Evolutionary conservation across 1,284 basidiomycete genomes (phyloP), one percentile per base, ranked within the genome.

Genomic region (Apiotrichum montevideense): DNA sequence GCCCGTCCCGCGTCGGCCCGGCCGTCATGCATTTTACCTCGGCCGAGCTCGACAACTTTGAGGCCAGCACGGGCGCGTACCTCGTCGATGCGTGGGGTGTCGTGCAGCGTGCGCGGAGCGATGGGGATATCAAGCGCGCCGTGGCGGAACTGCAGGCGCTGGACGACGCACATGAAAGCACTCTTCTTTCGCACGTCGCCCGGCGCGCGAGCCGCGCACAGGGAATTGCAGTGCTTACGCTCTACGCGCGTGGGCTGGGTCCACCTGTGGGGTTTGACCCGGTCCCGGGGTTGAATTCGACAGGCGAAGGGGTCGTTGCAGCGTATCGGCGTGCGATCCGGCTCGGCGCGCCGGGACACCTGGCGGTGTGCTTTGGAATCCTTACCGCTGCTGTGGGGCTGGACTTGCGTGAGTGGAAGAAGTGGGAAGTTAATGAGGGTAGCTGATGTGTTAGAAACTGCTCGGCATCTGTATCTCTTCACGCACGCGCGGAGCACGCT

Each of bases 341-440:
- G 51, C 78, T 78, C 40, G 87, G 85, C 52, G 81, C 82, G 0
- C 81, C 81, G 29, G 95, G 92, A 0, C 93, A 98, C 76, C 80
- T 97, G 46, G 87, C 92, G 0, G 79, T 92, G 13, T 94, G 90
- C 71, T 98, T 90, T 86, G 95, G 88, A 3, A 80, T 90, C 0
- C 78, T 98, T 50, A 87, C 87, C 1, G 86, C 84, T 21, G 85
- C 85, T 2, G 79, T 97, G 2, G 87, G 85, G 4, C 70, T 98
- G 37, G 81, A 84, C 3, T 69, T 87, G 58, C 85, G 90, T 90
- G 66, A 59, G 83, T 74, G 29, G 11, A 14, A 29, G 29, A 13
- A 14, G 21, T 6, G 29, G 44, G 29, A 9, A 8, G 4, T 13
- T 6, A 6, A 3, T 5, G 11, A 14, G 21, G 9, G 2, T 4